These are phyloP conservation scores for Arthroderma uncinatum DNA, from an alignment of 2,329 filamentous ascomycete genomes.

Conservation along the genomic window DNA sequence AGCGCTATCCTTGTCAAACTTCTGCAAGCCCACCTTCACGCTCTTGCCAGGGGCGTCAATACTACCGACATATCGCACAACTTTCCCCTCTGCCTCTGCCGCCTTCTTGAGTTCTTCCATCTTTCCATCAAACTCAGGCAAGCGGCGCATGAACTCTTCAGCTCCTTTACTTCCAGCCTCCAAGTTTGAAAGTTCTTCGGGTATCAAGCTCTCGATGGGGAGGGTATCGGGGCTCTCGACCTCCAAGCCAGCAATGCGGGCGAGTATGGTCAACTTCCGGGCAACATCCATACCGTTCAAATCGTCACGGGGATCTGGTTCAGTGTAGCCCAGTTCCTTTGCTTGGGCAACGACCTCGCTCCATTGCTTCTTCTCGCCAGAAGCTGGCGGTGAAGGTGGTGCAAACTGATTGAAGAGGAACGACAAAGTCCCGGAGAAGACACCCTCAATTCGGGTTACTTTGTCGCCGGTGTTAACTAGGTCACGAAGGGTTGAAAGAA, in stretches of 20 bases:
- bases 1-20: slow-evolving; percentile 74
- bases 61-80: slow-evolving; percentile 86
- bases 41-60: slow-evolving; percentile 71
- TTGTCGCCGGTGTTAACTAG: slow-evolving; percentile 88
- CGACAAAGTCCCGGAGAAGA: slow-evolving; percentile 95
- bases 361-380: slow-evolving; percentile 53
- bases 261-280: slow-evolving; percentile 91
- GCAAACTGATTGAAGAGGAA: slow-evolving; percentile 98
- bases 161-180: slow-evolving; percentile 46
- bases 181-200: slow-evolving; percentile 67
- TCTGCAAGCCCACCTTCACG: slow-evolving; percentile 86
- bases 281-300: slow-evolving; percentile 83
- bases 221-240: slow-evolving; percentile 79
- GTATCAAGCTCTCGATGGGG: slow-evolving; percentile 88
- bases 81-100: slow-evolving; percentile 80
- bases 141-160: slow-evolving; percentile 71
- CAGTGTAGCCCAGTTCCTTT: slow-evolving; percentile 84
- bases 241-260: slow-evolving; percentile 68
- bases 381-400: slow-evolving; percentile 49
- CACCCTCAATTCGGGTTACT: slow-evolving; percentile 85
- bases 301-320: slow-evolving; percentile 77
- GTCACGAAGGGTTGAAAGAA: slow-evolving; percentile 87
- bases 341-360: slow-evolving; percentile 85
- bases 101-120: slow-evolving; percentile 81
- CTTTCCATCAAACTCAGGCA: slow-evolving; percentile 72